These are phyloP conservation scores for Leccinum longicurvipes DNA, from an alignment of 768 basidiomycete species.

Conservation along the genomic window DNA sequence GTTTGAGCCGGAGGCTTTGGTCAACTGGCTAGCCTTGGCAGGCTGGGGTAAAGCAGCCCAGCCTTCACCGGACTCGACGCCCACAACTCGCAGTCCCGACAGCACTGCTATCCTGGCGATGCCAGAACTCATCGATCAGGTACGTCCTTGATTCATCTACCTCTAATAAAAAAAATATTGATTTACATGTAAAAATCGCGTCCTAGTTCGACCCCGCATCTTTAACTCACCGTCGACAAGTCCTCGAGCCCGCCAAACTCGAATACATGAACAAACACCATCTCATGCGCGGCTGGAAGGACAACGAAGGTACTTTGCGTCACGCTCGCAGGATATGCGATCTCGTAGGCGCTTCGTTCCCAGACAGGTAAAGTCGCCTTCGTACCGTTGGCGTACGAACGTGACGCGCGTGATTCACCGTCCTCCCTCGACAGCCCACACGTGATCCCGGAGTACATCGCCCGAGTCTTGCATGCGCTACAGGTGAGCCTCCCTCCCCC, in stretches of 20 bases:
- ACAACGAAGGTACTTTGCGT: conserved; percentile 45
- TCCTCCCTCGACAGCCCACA: conserved; percentile 36
- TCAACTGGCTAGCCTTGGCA: conserved; percentile 94
- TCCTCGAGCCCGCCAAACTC: conserved; percentile 75
- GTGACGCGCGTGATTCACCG: not conserved
- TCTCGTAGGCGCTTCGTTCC: conserved; percentile 54
- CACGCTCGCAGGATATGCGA: conserved; percentile 55
- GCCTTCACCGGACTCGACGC: conserved; percentile 20
- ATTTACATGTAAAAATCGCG: too few relatives aligned
- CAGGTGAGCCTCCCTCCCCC: conserved; percentile 39
- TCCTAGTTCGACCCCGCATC: conserved; percentile 70
- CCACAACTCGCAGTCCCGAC: conserved; percentile 48
- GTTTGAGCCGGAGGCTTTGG: conserved; percentile 85
- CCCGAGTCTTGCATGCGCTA: conserved; percentile 57
- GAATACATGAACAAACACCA: conserved; percentile 89
- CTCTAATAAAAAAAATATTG: too few relatives aligned
- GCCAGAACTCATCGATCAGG: conserved; percentile 64
- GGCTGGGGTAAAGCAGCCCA: conserved; percentile 76
- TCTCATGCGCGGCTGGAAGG: conserved; percentile 54
- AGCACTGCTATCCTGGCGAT: conserved; percentile 62
- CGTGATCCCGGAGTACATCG: conserved; percentile 56
- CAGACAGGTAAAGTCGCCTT: conserved; percentile 45
- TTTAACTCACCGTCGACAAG: conserved; percentile 80
- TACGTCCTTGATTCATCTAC: conserved; percentile 22
- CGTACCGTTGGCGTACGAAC: not conserved